Conservation (phyloP, 1,284 basidiomycete genomes). For the Vanrija humicola region DNA sequence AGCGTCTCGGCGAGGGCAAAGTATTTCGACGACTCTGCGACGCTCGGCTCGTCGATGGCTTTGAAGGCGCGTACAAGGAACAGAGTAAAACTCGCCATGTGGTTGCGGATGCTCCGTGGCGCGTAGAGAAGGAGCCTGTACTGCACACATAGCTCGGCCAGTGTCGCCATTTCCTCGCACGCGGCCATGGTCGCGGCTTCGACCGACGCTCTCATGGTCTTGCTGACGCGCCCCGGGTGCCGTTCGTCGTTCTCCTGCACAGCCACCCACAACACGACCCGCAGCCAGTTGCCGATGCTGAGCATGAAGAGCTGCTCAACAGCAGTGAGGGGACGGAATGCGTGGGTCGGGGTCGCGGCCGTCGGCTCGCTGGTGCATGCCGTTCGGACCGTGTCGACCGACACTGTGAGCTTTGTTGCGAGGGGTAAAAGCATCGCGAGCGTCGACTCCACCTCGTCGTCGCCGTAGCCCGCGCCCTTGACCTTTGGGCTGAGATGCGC, state of each 20-base stretch:
- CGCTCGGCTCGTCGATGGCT: background rate
- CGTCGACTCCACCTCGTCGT: background rate
- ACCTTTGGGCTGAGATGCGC: conserved; percentile 5
- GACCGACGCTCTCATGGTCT: background rate
- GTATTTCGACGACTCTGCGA: background rate
- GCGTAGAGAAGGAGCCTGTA: background rate
- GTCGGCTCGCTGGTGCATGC: too few relatives aligned
- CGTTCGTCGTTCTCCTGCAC: conserved; percentile 5
- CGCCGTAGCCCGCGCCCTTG: background rate
- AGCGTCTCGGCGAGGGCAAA: conserved; percentile 1
- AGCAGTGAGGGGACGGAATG: background rate
- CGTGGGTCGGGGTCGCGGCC: background rate
- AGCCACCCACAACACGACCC: conserved; percentile 9
- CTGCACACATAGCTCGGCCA: conserved; percentile 1
- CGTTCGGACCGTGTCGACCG: background rate
- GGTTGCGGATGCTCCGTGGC: background rate
- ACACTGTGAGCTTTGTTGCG: background rate
- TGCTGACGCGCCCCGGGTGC: background rate
- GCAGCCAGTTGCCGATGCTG: conserved; percentile 7
- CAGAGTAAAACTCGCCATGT: background rate
- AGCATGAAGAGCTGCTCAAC: conserved; percentile 10
- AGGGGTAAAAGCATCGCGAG: background rate
- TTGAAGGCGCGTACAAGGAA: background rate
- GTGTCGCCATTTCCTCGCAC: conserved; percentile 5
- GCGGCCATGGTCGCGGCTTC: conserved; percentile 2